These are phyloP conservation scores for Boletus tylopilopsis DNA, from an alignment of 768 basidiomycete genomes.

Conservation along the genomic window DNA sequence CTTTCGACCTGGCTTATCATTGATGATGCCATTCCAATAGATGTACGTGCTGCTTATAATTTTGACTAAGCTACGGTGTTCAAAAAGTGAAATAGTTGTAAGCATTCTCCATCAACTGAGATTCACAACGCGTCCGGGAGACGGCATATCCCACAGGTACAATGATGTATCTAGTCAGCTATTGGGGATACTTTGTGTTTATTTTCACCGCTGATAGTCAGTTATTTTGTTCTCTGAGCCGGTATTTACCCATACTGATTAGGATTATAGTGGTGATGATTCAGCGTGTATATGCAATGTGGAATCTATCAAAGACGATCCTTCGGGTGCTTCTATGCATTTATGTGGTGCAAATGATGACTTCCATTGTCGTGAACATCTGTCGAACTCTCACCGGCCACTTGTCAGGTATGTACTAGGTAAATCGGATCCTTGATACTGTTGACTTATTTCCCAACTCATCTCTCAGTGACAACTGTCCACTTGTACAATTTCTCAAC, in stretches of 20 bases:
- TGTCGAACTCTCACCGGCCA: background rate
- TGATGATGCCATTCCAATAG: background rate
- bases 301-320: background rate
- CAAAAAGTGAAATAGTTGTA: background rate
- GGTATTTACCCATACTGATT: background rate
- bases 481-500: background rate
- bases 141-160: background rate
- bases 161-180: fast-evolving
- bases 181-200: background rate
- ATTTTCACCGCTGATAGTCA: background rate
- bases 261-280: background rate
- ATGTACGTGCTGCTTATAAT: background rate
- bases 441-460: too few species aligned
- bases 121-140: too few species aligned
- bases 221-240: background rate
- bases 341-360: background rate
- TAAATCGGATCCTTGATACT: background rate
- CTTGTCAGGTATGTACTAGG: background rate
- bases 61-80: background rate
- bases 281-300: background rate
- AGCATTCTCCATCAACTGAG: background rate
- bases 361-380: background rate
- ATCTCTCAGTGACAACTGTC: background rate
- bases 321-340: background rate
- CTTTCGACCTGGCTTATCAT: too few species aligned